Evolutionary conservation across 345 rosid species (phyloP), one percentile per base, ranked within the genome.

Genomic region (Hypericum androsaemum): DNA sequence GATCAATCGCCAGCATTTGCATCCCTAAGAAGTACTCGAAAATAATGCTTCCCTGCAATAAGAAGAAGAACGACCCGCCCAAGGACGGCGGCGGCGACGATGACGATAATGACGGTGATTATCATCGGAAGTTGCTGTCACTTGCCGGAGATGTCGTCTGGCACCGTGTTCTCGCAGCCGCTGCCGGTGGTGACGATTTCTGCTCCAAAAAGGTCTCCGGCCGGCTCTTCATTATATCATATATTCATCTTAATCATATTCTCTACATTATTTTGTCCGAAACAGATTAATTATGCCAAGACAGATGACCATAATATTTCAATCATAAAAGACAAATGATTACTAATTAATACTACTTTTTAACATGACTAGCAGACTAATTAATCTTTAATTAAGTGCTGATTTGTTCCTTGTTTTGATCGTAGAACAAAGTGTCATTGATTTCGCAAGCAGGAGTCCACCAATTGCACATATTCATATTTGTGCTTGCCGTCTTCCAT

Each of bases 101-200:
- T 16, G 51, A 6, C 8, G 68, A 61, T 16, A 41, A 50, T 17
- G 37, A 57, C 10, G 36, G 56, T 49, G 32, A 22, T 22, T 22
- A 22, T 22, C 32, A 4, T 22, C 68, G 87, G 50, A 69, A 56
- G 57, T 52, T 77, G n/a, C 72, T 77, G 45, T 71, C 57, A 13
- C 50, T 60, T 7, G 47, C 60, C 14, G 48, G 52, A 41, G 61
- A 64, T 57, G 61, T 43, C 44, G 39, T 45, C 6, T 57, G 64
- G 60, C 80, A 58, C n/a, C 75, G 80, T 37, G 70, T 58, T 13
- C 46, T 80, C 43, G 82, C 79, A 1, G 71, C 68, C 0, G 57
- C 59, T 3, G 54, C 62, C 0, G 53, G 54, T 0, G 59, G 39
- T 4, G 67, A 13, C 0, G 75, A 52, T 56, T 67, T 69, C 17